Evolutionary conservation across 495 filamentous ascomycete genomes (phyloP), one percentile per base, ranked within the genome.

Genomic region (Hypoxylon cercidicola): DNA sequence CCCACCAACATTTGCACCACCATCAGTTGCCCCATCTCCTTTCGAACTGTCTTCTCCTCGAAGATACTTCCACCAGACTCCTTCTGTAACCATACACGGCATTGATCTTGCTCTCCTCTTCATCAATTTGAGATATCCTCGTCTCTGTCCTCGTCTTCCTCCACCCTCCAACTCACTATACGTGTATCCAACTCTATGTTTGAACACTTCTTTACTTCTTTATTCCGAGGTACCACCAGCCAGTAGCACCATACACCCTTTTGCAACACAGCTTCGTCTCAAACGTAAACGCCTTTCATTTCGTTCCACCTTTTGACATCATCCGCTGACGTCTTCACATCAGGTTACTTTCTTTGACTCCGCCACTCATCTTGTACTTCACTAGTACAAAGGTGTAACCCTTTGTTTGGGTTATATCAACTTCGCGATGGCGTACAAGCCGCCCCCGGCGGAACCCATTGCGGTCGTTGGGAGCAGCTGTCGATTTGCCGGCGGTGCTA

Each of bases 381-480:
- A 41, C 18, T 25, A n/a, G 23, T 20, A 55, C 30, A 19, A 32
- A 16, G 35, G 7, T 25, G 30, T 50, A 12, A 41, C 45, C 47
- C 34, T 20, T 48, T 16, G 4, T 0, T 46, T 19, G 6, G n/a
- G 20, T 46, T 41, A 13, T 50, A 32, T 16, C 11, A 8, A 28
- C 32, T 11, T 44, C 8, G 72, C 41, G 6, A 72, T 78, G 77
- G 21, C 70, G 30, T 78, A 79, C 69, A 75, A 75, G 30, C 32
- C 20, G 4, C 71, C 72, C 5, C 25, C 30, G 1, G 25, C 60
- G 7, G 79, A 82, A 55, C 87, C 87, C 4, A 87, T 89, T 25
- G 87, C 87, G 16, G 78, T 90, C 4, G 76, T 89, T 12, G 86
- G 87, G 4, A 78, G 82, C 60, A 72, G 80, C 39, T 90, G 85